Base-by-base conservation (phyloP, 345 rosid genomes). In the Linum trigynum region DNA sequence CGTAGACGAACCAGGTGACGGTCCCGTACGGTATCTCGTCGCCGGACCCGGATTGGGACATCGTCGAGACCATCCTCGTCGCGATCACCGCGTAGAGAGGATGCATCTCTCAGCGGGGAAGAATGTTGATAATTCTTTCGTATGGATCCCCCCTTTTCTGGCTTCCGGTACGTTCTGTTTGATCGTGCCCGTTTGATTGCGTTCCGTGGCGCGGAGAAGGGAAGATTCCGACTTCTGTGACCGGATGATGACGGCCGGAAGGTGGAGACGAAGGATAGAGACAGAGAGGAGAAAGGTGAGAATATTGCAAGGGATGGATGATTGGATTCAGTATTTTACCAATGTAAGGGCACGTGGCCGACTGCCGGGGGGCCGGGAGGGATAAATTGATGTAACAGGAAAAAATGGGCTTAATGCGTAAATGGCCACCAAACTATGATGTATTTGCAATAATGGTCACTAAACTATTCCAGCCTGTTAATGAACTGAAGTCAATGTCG, bases 21-120 rank as follows among this genome's bases (percentile, higher is more conserved):
- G 91, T 76, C 65, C 99, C 95, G 32, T 80, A 90, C 2, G 85
- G 55, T 2, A 94, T 84, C 42, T 71, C 81, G 11, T 61, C 88
- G 14, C 56, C 77, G 55, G n/a, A 67, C 61, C 66, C 68, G 3
- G 77, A 65, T 57, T 78, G 79, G 57, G 71, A 82, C 11, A 74
- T 51, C 67, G 38, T 65, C 50, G 81, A 59, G 76, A 87, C 6
- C 77, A 85, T 80, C 81, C 90, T 78, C 71, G 81, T 59, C 79
- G 90, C 85, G 80, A 81, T 59, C 66, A 81, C 69, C 66, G 85
- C 91, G 73, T 83, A 87, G 53, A 89, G 48, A 38, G 75, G 80
- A 37, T 79, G 92, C 98, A 89, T 83, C 74, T 39, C 71, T 12
- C 53, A 48, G 53, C 53, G 53, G 53, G 10, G 53, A 15, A 48